phyloP scores from a whole-genome alignment of 1,284 basidiomycete species.

The Cutaneotrichosporon curvatum region DNA sequence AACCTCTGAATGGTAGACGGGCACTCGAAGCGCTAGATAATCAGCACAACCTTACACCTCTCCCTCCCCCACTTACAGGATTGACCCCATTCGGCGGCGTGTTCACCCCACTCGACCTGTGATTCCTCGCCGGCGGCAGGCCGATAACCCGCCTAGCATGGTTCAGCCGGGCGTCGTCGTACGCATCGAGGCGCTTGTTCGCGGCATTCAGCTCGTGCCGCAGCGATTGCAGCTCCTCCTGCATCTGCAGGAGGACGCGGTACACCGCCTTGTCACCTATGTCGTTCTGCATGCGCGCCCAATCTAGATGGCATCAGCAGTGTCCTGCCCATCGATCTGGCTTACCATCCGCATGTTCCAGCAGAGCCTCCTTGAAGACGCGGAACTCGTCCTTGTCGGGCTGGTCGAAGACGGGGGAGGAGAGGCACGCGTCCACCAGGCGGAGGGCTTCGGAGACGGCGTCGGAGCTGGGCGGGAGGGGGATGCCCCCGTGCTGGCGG shows the following conservation, averaged over 20 bases:
- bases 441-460: conserved; percentile 14
- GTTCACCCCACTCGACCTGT: background rate
- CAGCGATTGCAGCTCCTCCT: conserved; percentile 16
- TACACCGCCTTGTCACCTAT: conserved; percentile 8
- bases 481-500: conserved; percentile 11
- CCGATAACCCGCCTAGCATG: conserved; percentile 14
- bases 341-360: conserved; percentile 16
- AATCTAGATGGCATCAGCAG: conserved; percentile 12
- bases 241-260: conserved; percentile 16
- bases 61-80: background rate
- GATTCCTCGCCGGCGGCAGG: conserved; percentile 9
- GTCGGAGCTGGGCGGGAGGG: conserved; percentile 5
- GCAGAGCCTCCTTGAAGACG: conserved; percentile 6
- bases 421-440: conserved; percentile 9
- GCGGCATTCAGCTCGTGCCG: conserved; percentile 10
- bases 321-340: too few species aligned
- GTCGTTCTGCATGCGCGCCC: conserved; percentile 8
- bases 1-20: conserved; percentile 9
- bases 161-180: conserved; percentile 18
- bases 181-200: conserved; percentile 8
- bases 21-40: conserved; percentile 6
- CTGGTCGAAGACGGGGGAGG: conserved; percentile 13
- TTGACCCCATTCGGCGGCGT: background rate
- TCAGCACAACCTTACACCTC: background rate
- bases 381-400: conserved; percentile 10